phyloP scores from a whole-genome alignment of 2,329 filamentous ascomycete species.

The Sarocladium strictum region DNA sequence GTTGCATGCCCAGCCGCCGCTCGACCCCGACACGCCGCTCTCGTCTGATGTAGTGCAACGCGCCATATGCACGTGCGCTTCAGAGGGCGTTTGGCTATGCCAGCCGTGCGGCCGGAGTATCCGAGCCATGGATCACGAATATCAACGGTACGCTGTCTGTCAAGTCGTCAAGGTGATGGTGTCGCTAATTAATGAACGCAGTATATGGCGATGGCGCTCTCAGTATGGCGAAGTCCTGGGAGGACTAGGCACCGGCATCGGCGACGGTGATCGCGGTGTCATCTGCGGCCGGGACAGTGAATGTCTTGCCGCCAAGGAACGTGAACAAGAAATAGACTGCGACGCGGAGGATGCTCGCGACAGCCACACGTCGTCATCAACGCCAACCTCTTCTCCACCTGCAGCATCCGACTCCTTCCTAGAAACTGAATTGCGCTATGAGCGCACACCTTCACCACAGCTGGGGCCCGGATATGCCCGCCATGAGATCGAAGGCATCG shows the following conservation, averaged over 20 bases:
- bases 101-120: conserved; percentile 74
- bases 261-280: conserved; percentile 82
- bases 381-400: conserved; percentile 6
- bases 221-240: conserved; percentile 77
- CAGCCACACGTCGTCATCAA: conserved; percentile 12
- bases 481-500: conserved; percentile 88
- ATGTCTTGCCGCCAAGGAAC: conserved; percentile 71
- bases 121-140: conserved; percentile 51
- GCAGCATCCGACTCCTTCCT: conserved; percentile 15
- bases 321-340: conserved; percentile 80
- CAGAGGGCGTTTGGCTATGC: conserved; percentile 72
- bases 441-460: conserved; percentile 42
- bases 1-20: conserved; percentile 38
- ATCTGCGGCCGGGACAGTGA: conserved; percentile 73
- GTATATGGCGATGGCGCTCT: conserved; percentile 84
- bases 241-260: conserved; percentile 78
- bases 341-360: conserved; percentile 68
- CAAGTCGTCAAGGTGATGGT: background rate
- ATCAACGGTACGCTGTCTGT: conserved; percentile 42
- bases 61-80: conserved; percentile 46
- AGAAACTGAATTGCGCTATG: conserved; percentile 13
- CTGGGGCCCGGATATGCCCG: conserved; percentile 69
- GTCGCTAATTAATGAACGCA: conserved; percentile 19
- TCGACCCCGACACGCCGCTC: conserved; percentile 41
- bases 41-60: conserved; percentile 48